Conservation (phyloP, 2,329 filamentous ascomycete species). For the Ophiostoma pallidulum region DNA sequence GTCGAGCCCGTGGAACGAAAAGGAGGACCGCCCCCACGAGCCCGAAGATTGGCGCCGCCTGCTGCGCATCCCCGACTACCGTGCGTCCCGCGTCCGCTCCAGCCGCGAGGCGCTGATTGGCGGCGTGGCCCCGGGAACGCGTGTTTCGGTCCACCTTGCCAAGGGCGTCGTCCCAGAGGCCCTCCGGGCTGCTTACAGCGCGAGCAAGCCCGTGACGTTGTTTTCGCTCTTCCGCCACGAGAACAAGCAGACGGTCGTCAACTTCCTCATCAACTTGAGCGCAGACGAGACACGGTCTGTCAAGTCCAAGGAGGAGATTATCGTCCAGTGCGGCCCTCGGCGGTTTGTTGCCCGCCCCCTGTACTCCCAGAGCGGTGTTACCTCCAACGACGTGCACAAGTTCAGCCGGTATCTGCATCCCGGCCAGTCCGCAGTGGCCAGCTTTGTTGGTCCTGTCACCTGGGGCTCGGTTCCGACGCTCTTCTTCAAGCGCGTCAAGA, state of each 20-base stretch:
- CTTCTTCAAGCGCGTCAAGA: conserved; percentile 63
- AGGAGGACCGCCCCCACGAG: conserved; percentile 77
- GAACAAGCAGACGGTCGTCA: conserved; percentile 83
- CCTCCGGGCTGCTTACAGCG: conserved; percentile 37
- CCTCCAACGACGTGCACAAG: conserved; percentile 95
- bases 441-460: conserved; percentile 79
- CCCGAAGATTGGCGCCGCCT: conserved; percentile 84
- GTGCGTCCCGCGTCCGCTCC: conserved; percentile 65
- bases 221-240: conserved; percentile 90
- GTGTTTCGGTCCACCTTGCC: conserved; percentile 66
- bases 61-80: conserved; percentile 83
- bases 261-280: conserved; percentile 80
- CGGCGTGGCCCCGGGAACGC: conserved; percentile 72
- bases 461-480: conserved; percentile 89
- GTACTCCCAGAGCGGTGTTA: conserved; percentile 81
- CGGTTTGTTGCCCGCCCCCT: conserved; percentile 82
- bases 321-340: conserved; percentile 83
- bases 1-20: conserved; percentile 79
- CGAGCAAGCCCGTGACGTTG: conserved; percentile 55
- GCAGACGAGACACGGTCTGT: conserved; percentile 67
- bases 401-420: conserved; percentile 88
- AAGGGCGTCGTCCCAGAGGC: conserved; percentile 23
- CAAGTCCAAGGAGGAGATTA: conserved; percentile 84
- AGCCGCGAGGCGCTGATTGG: conserved; percentile 80
- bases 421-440: conserved; percentile 78